Evolutionary conservation across 2,329 filamentous ascomycete species (phyloP).

Genomic region (Fusarium odoratissimum): DNA sequence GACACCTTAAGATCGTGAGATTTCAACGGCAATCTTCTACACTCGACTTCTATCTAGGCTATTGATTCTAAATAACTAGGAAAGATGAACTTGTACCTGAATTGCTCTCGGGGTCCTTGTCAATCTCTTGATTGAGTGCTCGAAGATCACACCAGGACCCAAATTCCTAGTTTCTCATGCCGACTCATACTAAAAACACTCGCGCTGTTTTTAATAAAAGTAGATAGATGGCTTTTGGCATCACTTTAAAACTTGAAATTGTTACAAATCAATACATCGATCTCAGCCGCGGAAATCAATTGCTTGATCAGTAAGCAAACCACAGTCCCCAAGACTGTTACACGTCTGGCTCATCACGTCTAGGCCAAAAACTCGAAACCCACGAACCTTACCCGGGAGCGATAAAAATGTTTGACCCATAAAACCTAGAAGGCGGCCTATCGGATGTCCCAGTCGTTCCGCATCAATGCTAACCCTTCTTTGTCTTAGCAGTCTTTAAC

Average conservation of each 20-base stretch:
- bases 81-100: neutral
- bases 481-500: neutral
- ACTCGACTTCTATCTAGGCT: too few species aligned
- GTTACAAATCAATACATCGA: neutral
- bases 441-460: neutral
- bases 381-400: neutral
- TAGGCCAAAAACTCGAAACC: accelerated
- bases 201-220: too few species aligned
- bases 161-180: too few species aligned
- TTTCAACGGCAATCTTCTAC: neutral
- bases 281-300: accelerated
- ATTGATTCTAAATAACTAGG: neutral
- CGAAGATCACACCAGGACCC: too few species aligned
- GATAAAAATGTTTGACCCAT: accelerated
- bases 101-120: too few species aligned
- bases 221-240: too few species aligned
- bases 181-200: too few species aligned
- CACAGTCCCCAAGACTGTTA: too few species aligned
- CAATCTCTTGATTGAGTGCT: too few species aligned
- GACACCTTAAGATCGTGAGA: neutral
- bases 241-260: neutral
- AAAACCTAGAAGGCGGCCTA: accelerated
- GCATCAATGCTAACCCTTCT: accelerated
- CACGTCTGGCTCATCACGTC: neutral
- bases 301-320: accelerated